These are phyloP conservation scores for Didymella arachidicola DNA, from an alignment of 2,329 filamentous ascomycete species.

Conservation along the genomic window DNA sequence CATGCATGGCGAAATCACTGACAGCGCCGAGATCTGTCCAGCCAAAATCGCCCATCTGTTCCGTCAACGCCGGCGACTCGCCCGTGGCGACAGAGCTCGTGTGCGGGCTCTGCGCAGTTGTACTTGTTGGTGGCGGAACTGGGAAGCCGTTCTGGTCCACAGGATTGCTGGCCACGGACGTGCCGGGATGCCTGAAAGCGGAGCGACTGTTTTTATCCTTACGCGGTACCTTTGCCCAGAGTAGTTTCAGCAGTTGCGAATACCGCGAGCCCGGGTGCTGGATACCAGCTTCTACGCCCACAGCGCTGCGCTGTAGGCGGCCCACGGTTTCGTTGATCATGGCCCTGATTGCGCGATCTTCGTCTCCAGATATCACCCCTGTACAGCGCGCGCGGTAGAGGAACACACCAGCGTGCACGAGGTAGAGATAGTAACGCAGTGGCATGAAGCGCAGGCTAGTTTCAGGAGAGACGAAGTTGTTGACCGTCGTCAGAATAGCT, in stretches of 20 bases:
- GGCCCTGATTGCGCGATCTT: slow-evolving; percentile 56
- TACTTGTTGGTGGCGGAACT: slow-evolving; percentile 26
- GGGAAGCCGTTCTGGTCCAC: slow-evolving; percentile 39
- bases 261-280: slow-evolving; percentile 59
- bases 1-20: slow-evolving; percentile 58
- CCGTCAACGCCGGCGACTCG: slow-evolving; percentile 54
- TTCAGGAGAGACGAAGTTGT: slow-evolving; percentile 60
- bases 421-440: slow-evolving; percentile 58
- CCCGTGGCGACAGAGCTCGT: slow-evolving; percentile 50
- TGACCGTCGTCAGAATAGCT: slow-evolving; percentile 58
- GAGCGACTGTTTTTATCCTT: slow-evolving; percentile 41
- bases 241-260: slow-evolving; percentile 55
- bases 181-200: slow-evolving; percentile 44
- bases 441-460: slow-evolving; percentile 58
- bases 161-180: slow-evolving; percentile 37
- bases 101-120: slow-evolving; percentile 39
- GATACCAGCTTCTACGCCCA: slow-evolving; percentile 46
- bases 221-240: slow-evolving; percentile 57
- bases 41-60: slow-evolving; percentile 59
- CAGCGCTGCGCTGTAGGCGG: slow-evolving; percentile 54
- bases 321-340: slow-evolving; percentile 58
- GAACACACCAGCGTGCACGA: slow-evolving; percentile 59
- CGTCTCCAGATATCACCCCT: slow-evolving; percentile 57
- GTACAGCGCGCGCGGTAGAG: slow-evolving; percentile 58
- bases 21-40: slow-evolving; percentile 60